Evolutionary conservation across 371 early-diverging fungal species (phyloP), one percentile per base, ranked within the genome.

Genomic region (Rhizoclosmatium hyalinum): DNA sequence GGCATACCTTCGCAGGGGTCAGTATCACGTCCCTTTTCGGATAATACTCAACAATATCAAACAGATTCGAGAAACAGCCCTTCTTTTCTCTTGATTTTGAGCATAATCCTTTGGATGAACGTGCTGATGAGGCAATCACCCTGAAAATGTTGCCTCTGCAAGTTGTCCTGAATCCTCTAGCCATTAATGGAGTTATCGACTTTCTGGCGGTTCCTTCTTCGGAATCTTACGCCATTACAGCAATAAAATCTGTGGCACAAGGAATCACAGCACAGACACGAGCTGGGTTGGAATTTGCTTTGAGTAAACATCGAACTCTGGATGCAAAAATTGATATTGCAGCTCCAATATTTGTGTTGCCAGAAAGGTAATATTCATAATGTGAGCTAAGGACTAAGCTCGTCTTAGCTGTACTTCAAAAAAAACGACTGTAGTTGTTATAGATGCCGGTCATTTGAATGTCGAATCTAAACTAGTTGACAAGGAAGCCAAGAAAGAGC

Each of bases 281-380:
- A 10, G 83, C 84, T 2, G 93, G 93, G 5, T 80, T 99, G 0
- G 92, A 94, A 78, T 92, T 90, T 82, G 96, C 96, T 0, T 78
- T 99, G 55, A 95, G 92, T 47, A 91, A 92, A 65, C 97, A 96
- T 82, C 94, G 92, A 58, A 94, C 94, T 0, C 74, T 96, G 17
- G 95, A 97, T 80, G 81, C 98, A 17, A 90, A 91, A 53, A 88
- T 99, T n/a, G 96, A 98, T 78, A 90, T 97, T 84, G 95, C 96
- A 75, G 99, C 99, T 3, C 99, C 99, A 0, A 93, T 98, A 53
- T 90, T 99, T 80, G 90, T 98, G n/a, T 83, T 99, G 45, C 98
- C 98, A 0, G 93, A 95, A 80, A 90, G 90, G 91, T 92, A 58
- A 10, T n/a, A 8, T 19, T 24, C 12, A 46, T 46, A 44, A 55